These are phyloP conservation scores for Coriolopsis trogii DNA, from an alignment of 1,284 basidiomycete genomes.

Conservation along the genomic window DNA sequence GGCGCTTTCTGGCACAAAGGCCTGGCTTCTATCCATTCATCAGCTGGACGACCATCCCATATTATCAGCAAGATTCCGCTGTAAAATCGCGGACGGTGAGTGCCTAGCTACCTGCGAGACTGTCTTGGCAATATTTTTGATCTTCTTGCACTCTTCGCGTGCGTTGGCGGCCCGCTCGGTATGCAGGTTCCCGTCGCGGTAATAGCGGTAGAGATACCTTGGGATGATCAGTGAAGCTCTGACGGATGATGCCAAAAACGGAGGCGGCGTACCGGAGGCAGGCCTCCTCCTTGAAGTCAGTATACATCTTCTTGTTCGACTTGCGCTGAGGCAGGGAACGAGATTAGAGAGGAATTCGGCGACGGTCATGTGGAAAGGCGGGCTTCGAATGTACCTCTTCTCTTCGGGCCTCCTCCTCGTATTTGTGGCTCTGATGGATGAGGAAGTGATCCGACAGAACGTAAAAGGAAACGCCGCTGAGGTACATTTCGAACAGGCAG, in stretches of 20 bases:
- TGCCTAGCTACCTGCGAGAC: constrained; percentile 39
- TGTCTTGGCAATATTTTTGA: constrained; percentile 52
- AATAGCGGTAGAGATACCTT: constrained; percentile 50
- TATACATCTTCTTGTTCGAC: constrained; percentile 76
- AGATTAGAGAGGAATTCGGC: no score
- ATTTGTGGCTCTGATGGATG: constrained; percentile 82
- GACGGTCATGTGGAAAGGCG: neutral
- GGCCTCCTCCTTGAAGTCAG: constrained; percentile 75
- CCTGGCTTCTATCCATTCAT: constrained; percentile 17
- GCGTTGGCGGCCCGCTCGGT: constrained; percentile 55
- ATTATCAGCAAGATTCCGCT: neutral
- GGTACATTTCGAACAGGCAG: constrained; percentile 66
- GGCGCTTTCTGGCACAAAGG: no score
- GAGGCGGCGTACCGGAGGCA: constrained; percentile 57
- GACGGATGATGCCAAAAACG: neutral
- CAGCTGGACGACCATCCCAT: constrained; percentile 9
- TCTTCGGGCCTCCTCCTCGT: constrained; percentile 73
- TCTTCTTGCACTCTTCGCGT: constrained; percentile 64
- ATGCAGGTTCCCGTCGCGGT: constrained; percentile 50
- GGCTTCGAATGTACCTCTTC: constrained; percentile 56
- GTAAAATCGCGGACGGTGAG: neutral
- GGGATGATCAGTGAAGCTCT: neutral
- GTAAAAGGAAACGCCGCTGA: constrained; percentile 73
- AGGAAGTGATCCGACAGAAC: constrained; percentile 86
- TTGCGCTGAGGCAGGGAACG: no score